Evolutionary conservation across 2,329 filamentous ascomycete species (phyloP).

Genomic region (Falciphora oryzae): DNA sequence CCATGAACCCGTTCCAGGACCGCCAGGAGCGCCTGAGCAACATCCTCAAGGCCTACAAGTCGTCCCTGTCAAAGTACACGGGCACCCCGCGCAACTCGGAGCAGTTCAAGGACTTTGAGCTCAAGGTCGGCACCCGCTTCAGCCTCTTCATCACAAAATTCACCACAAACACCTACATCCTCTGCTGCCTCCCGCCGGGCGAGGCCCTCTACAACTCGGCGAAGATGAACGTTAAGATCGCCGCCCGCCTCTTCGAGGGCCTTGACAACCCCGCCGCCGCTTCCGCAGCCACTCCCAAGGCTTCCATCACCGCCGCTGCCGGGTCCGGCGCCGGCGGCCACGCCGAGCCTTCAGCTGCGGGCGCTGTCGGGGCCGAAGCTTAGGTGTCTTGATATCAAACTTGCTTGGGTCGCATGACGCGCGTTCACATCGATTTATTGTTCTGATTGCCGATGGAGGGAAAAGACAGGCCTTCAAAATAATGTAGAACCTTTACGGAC

Average conservation of each 20-base stretch:
- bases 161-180: slow-evolving; percentile 95
- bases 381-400: background rate
- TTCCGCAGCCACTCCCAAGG: slow-evolving; percentile 3
- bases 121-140: slow-evolving; percentile 71
- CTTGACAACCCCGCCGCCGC: slow-evolving; percentile 47
- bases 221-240: slow-evolving; percentile 83
- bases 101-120: slow-evolving; percentile 75
- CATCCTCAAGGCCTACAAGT: slow-evolving; percentile 98
- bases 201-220: slow-evolving; percentile 89
- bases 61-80: slow-evolving; percentile 69
- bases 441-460: background rate
- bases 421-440: background rate
- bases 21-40: slow-evolving; percentile 92
- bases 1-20: slow-evolving; percentile 81
- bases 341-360: background rate
- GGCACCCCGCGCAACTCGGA: slow-evolving; percentile 75
- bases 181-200: slow-evolving; percentile 83
- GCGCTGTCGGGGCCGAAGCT: background rate
- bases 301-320: background rate
- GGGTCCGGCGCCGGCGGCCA: slow-evolving; percentile 2
- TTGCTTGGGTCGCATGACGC: background rate
- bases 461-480: background rate
- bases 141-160: slow-evolving; percentile 94
- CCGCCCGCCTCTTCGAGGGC: slow-evolving; percentile 72
- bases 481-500: background rate